Base-by-base conservation (phyloP, 768 basidiomycete species). In the Pleurotus citrinopileatus region DNA sequence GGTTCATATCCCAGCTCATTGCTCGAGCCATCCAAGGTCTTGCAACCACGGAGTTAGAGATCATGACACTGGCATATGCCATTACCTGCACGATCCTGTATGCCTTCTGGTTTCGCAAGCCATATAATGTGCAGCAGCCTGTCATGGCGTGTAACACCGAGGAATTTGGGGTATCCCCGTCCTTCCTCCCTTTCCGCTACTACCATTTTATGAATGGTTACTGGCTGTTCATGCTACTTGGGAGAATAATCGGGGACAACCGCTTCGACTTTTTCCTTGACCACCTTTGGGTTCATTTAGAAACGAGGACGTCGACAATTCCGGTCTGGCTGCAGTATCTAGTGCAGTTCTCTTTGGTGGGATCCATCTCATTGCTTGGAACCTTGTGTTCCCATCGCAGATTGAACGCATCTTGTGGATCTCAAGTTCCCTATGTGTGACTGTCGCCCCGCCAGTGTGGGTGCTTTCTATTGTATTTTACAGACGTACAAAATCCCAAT, bases 91-190 rank as follows among this genome's bases (percentile, higher is more conserved):
- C 59, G 10, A 36, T 63, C 37, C 65, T 60, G 34, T 71, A 73
- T 50, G 45, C 55, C 34, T 56, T 65, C 37, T 73, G 71, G 72
- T 70, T 67, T 68, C 56, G 70, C 38, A 73, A 73, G 52, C 72
- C 72, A 7, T 57, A 64, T 9, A 60, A 67, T 47, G 62, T 70
- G 9, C 37, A 52, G 0, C 58, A 52, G 19, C 42, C 63, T 0
- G 46, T 69, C 23, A 15, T 15, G 7, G 17, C 17, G 5, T 19
- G 47, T 61, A 67, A 6, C 57, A 61, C 1, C 64, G 72, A 4
- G 40, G 55, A 38, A n/a, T n/a, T n/a, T n/a, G n/a, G n/a, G 27
- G 15, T 34, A 15, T 34, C 15, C 7, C 15, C 32, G 7, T 7
- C 7, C 32, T 34, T 34, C 32, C 7, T 7, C 15, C 32, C 32